Evolutionary conservation across 1,284 basidiomycete genomes (phyloP), one percentile per base, ranked within the genome.

Genomic region (Ustilago bromivora): DNA sequence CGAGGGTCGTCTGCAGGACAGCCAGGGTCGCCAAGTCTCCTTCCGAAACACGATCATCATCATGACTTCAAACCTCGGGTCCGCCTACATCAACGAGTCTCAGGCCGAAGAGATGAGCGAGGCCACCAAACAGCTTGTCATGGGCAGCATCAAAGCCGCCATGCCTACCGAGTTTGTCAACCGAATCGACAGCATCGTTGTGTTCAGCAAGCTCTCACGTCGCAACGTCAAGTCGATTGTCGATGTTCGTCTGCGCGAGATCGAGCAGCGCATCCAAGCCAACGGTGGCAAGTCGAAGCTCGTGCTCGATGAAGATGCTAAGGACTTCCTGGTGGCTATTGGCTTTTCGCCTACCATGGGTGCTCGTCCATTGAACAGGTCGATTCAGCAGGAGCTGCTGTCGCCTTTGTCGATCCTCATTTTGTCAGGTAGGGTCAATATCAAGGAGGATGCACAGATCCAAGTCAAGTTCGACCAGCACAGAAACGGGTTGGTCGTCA

Each of bases 361-460:
- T 55, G 96, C 96, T 62, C 91, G 96, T 61, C 96, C 96, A 2
- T 90, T 99, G 76, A 93, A 94, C 84, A 90, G 96, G 49, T 90
- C 93, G 9, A 97, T 99, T 82, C 95, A 98, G 87, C 92, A 91
- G 82, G 94, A 98, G 86, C 89, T 99, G 55, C 90, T 99, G 80
- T 96, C 97, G 87, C 96, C 96, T 10, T 88, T 99, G 53, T 95
- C 94, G 19, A 89, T 93, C 70, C 90, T 94, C 88, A 90, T 99
- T 57, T 91, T 99, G 55, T 92, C 93, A 43, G 94, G 93, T 77
- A 90, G 91, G 58, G 88, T 97, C 61, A 90, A 91, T 56, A 88
- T 97, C 64, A 89, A 91, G 56, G 95, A 98, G 70, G 92, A 92
- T 41, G 95, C 97, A 87, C 89, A 87, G 0, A 92, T 94, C 9